Conservation (phyloP, 805 yeast genomes). For the Suhomyces emberorum region DNA sequence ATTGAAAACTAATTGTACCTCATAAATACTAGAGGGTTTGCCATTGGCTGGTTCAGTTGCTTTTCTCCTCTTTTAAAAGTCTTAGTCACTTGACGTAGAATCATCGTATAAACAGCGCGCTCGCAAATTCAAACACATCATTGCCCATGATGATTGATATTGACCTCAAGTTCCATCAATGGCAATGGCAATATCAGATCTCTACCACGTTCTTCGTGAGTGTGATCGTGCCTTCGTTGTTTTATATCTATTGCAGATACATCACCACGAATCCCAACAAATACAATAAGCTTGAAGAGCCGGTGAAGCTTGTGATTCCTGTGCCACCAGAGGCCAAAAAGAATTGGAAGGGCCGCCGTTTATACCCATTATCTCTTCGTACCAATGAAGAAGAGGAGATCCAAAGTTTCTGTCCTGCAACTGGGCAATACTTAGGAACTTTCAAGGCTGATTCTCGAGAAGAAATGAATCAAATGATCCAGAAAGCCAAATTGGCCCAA, state of each 20-base stretch:
- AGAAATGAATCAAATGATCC: constrained; percentile 68
- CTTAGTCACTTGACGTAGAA: not conserved
- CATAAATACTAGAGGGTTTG: no score
- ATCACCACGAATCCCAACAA: constrained; percentile 37
- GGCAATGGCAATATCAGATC: constrained; percentile 45
- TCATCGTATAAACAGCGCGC: not conserved
- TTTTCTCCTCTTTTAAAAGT: not conserved
- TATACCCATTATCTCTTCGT: constrained; percentile 58
- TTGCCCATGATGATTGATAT: constrained; percentile 44
- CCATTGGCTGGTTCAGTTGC: not conserved
- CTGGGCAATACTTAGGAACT: constrained; percentile 83
- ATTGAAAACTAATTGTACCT: no score
- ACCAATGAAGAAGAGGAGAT: constrained; percentile 64
- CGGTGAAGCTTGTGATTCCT: constrained; percentile 48
- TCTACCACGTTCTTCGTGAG: constrained; percentile 42
- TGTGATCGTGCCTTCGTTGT: constrained; percentile 35
- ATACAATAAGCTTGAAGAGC: constrained; percentile 42
- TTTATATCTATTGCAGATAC: constrained; percentile 34
- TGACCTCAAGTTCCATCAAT: constrained; percentile 36
- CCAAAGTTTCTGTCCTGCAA: constrained; percentile 93
- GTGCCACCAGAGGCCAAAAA: constrained; percentile 77
- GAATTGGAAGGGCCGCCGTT: constrained; percentile 87
- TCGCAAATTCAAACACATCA: not conserved
- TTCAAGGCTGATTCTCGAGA: constrained; percentile 59
- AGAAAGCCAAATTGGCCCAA: constrained; percentile 55